These are phyloP conservation scores for Prunus davidiana DNA, from an alignment of 306 rosid genomes.

Conservation along the genomic window DNA sequence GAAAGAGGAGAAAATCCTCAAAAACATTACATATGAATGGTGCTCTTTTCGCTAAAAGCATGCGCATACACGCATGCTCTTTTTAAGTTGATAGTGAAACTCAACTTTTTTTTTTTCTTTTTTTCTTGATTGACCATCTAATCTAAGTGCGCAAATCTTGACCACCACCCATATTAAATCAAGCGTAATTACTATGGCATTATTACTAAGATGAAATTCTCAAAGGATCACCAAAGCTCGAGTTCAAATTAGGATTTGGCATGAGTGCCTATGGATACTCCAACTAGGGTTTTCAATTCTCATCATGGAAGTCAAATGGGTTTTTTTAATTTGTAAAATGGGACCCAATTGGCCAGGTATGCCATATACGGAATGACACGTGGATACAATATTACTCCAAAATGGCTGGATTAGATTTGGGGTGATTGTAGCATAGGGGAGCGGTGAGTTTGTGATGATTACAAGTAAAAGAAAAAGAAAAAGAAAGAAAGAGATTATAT, in stretches of 20 bases:
- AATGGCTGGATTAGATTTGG: slow-evolving; percentile 24
- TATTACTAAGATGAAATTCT: slow-evolving; percentile 36
- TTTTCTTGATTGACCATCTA: slow-evolving; percentile 36
- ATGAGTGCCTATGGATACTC: slow-evolving; percentile 42
- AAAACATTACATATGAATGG: neutral
- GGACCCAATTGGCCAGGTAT: slow-evolving; percentile 8
- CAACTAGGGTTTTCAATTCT: slow-evolving; percentile 12
- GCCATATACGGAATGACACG: slow-evolving; percentile 36
- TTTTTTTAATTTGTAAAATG: slow-evolving; percentile 12
- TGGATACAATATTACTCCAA: slow-evolving; percentile 25
- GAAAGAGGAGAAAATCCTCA: neutral
- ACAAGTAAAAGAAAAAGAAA: neutral
- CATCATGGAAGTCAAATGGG: slow-evolving; percentile 10
- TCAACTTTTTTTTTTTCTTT: neutral
- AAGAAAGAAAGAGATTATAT: slow-evolving; percentile 7
- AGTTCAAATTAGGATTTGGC: slow-evolving; percentile 39
- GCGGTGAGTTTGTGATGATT: slow-evolving; percentile 5
- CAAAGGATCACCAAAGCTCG: slow-evolving; percentile 4
- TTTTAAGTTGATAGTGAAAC: slow-evolving; percentile 8
- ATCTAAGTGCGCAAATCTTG: slow-evolving; percentile 48
- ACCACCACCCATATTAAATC: slow-evolving; percentile 26
- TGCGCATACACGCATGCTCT: slow-evolving; percentile 13
- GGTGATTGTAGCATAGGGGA: slow-evolving; percentile 1
- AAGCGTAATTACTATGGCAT: slow-evolving; percentile 26
- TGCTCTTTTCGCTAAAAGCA: slow-evolving; percentile 3